A percentile compares a stretch with the other conserved stretches of the same genome.
Conservation (phyloP, 2,329 filamentous ascomycete genomes). For the Pyricularia sp. region DNA sequence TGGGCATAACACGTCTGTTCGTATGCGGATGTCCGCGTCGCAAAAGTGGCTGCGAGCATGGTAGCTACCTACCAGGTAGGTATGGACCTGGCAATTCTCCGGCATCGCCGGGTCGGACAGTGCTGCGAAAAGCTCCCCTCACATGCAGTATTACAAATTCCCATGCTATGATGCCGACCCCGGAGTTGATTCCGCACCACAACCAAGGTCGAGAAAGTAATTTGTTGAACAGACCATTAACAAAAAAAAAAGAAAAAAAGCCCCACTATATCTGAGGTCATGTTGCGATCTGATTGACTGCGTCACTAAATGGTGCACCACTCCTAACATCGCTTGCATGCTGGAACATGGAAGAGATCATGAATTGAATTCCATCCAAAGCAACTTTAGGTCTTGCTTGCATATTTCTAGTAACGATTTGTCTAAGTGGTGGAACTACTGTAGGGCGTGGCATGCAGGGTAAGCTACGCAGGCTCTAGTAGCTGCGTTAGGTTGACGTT, state of each 20-base stretch:
- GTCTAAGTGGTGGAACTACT: background rate
- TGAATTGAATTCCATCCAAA: background rate
- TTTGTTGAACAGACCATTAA: background rate
- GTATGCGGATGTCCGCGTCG: background rate
- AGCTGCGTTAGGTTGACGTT: background rate
- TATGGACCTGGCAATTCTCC: background rate
- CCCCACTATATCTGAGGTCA: background rate
- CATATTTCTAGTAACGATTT: background rate
- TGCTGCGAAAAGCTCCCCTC: background rate
- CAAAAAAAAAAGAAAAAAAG: background rate
- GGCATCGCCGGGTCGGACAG: conserved; percentile 1
- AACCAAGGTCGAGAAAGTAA: background rate
- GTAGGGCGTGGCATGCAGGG: background rate
- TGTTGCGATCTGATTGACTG: background rate
- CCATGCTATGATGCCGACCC: background rate
- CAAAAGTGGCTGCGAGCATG: background rate
- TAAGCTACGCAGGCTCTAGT: background rate
- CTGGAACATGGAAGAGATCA: background rate
- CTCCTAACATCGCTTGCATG: background rate
- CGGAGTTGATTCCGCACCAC: background rate
- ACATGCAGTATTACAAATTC: background rate
- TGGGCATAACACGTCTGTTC: background rate
- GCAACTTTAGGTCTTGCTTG: background rate
- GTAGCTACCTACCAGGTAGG: background rate
- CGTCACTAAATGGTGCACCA: background rate